These are phyloP conservation scores for Macrophomina pseudophaseolina DNA, from an alignment of 2,329 filamentous ascomycete species.

Conservation along the genomic window DNA sequence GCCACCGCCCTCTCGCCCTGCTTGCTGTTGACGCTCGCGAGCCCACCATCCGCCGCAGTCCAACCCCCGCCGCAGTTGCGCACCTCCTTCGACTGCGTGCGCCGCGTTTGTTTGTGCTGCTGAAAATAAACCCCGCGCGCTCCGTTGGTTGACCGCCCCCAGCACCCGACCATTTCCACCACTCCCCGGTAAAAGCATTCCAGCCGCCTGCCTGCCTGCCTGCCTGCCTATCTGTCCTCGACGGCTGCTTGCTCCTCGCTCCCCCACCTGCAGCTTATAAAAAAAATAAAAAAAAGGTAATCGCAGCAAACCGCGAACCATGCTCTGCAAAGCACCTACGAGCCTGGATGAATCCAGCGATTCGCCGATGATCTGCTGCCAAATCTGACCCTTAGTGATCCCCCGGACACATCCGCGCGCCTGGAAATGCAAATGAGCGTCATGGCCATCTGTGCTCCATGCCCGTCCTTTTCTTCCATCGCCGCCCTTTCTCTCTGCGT, in stretches of 20 bases:
- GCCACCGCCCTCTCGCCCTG: slow-evolving; percentile 3
- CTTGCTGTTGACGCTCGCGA: neutral
- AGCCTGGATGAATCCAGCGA: slow-evolving; percentile 7
- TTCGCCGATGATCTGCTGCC: slow-evolving; percentile 13
- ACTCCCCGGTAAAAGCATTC: slow-evolving; percentile 4
- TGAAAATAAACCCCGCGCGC: neutral
- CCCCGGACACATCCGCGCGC: slow-evolving; percentile 12
- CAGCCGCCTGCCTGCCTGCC: neutral
- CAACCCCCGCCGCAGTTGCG: neutral
- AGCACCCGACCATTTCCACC: neutral
- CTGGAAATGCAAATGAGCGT: neutral
- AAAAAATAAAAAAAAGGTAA: too few species aligned
- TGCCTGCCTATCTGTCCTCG: neutral
- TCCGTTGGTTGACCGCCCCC: neutral
- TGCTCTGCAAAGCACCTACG: neutral
- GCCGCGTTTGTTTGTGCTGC: neutral
- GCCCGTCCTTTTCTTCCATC: neutral
- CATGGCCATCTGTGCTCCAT: neutral
- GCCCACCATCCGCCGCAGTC: neutral
- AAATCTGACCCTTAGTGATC: neutral
- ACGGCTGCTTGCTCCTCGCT: neutral
- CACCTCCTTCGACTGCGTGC: neutral
- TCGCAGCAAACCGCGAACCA: too few species aligned
- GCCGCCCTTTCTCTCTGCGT: neutral
- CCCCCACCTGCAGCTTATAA: neutral